Conservation (phyloP, 2,329 filamentous ascomycete genomes). For the Sporothrix phasma region DNA sequence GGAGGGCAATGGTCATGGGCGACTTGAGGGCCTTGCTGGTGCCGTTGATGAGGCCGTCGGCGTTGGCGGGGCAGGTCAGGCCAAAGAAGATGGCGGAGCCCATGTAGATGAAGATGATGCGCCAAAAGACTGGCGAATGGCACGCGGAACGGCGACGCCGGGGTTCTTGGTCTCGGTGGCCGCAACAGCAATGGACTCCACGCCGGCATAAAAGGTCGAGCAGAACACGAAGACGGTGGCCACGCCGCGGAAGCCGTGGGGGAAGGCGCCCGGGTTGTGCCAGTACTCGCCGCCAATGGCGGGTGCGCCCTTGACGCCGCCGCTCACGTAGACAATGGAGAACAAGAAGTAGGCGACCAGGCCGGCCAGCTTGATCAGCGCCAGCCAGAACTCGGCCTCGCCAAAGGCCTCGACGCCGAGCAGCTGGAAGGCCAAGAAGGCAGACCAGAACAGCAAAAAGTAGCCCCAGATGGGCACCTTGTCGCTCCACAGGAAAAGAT, state of each 20-base stretch:
- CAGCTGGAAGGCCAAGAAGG: conserved; percentile 58
- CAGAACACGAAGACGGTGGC: conserved; percentile 60
- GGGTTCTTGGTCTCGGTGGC: conserved; percentile 53
- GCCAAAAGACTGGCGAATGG: conserved; percentile 53
- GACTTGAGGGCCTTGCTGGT: conserved; percentile 55
- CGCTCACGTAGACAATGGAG: conserved; percentile 60
- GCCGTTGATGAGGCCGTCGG: conserved; percentile 51
- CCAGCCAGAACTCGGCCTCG: conserved; percentile 72
- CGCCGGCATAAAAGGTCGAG: conserved; percentile 61
- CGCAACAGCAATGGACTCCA: conserved; percentile 52
- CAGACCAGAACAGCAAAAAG: conserved; percentile 61
- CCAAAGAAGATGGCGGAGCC: conserved; percentile 66
- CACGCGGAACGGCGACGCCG: conserved; percentile 43
- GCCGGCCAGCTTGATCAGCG: conserved; percentile 59
- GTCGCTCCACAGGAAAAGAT: conserved; percentile 59
- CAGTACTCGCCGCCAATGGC: conserved; percentile 62
- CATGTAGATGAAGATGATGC: conserved; percentile 55
- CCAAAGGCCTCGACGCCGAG: conserved; percentile 66
- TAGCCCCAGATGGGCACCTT: conserved; percentile 54
- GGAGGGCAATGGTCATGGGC: conserved; percentile 64
- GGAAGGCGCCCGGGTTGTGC: conserved; percentile 60
- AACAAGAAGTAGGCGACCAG: conserved; percentile 65
- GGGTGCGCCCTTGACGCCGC: conserved; percentile 52
- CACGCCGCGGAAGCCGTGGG: conserved; percentile 56
- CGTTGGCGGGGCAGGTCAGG: conserved; percentile 61